Evolutionary conservation across 106 monocot species (phyloP), one percentile per base, ranked within the genome.

Genomic region (Dendrobium catenatum): DNA sequence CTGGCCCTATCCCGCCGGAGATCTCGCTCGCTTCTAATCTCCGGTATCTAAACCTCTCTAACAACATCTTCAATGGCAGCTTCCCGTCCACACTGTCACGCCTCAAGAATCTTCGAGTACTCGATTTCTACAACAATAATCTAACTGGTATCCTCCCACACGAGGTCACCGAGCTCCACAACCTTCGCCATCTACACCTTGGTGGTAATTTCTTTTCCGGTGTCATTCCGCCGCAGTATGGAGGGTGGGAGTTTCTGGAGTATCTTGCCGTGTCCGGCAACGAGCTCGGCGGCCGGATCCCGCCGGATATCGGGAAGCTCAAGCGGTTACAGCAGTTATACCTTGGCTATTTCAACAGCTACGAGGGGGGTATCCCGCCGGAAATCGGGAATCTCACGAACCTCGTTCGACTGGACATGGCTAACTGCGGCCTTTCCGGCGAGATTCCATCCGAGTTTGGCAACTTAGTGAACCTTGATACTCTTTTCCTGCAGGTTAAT

Each of bases 91-190:
- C 58, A 2, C 55, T 88, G 51, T 67, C 88, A 31, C 5, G 78
- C 58, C 80, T 88, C 42, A 43, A 64, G 13, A 75, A 79, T 56
- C 88, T 92, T 78, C 75, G 74, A 55, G 79, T 88, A 37, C 84
- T 92, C 42, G 92, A 92, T 40, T 76, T 92, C 61, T 92, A 92
- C 84, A 89, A 92, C 86, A 92, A 92, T 82, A 92, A 92, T 68
- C 79, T 93, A 56, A 86, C 90, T 16, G 90, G 92, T 6, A 13
- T 24, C 9, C 81, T 93, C 47, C 88, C 92, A 10, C n/a, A 42
- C 20, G 81, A 73, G n/a, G 78, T 90, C 44, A 56, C 82, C 19
- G 78, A 75, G 4, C 79, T 95, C 75, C 48, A 80, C 24, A 43
- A 78, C 67, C 91, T 94, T 51, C 88, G 88, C n/a, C 93, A 96